Conservation (phyloP, 2,329 filamentous ascomycete species). For the Macrophomina tecta region DNA sequence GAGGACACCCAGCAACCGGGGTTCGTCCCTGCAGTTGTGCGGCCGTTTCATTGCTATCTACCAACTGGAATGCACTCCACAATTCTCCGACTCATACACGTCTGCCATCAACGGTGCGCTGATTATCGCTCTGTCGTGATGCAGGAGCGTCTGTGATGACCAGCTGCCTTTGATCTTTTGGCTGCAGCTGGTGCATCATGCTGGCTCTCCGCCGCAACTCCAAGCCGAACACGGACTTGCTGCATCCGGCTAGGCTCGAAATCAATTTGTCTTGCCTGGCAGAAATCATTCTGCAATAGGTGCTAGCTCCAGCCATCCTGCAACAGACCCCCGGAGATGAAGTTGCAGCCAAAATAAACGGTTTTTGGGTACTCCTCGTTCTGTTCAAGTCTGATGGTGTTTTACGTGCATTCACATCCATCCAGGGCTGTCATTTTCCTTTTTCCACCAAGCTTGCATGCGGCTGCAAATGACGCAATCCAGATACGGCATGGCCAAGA, state of each 20-base stretch:
- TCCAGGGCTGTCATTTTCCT: not conserved
- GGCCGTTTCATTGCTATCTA: constrained; percentile 14
- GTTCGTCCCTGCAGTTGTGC: constrained; percentile 12
- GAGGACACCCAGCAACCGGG: constrained; percentile 14
- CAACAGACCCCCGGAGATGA: not conserved
- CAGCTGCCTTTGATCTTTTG: not conserved
- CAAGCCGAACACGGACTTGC: not conserved
- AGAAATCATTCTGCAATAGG: not conserved
- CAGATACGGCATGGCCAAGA: not conserved
- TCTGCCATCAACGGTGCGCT: not conserved
- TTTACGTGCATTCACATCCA: not conserved
- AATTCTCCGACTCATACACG: not conserved
- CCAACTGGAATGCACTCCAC: not conserved
- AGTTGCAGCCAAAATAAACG: not conserved
- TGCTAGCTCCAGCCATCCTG: not conserved
- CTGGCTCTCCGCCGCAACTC: not conserved
- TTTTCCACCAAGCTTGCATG: not conserved
- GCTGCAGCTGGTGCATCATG: too few relatives aligned
- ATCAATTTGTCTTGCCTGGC: not conserved
- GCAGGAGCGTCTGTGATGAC: not conserved
- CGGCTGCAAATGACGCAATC: not conserved
- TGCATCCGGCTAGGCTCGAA: not conserved
- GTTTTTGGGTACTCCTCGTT: not conserved
- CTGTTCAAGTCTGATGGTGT: not conserved
- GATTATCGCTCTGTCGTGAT: not conserved